phyloP scores from a whole-genome alignment of 208 protist species.

The Trypanosomatidae sp. region DNA sequence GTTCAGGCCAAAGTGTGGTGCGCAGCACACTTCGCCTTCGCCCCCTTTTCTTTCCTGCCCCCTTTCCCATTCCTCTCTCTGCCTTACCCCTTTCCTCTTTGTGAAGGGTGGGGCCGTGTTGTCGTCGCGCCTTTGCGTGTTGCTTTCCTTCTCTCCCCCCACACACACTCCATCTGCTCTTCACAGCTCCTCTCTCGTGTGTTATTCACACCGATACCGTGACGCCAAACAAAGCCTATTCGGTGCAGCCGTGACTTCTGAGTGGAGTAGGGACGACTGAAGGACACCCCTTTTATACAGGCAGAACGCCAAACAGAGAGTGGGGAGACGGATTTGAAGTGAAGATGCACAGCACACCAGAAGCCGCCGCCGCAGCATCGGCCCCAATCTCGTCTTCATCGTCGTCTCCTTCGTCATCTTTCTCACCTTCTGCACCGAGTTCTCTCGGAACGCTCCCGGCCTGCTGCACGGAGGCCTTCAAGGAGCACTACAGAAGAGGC shows the following conservation, averaged over 20 bases:
- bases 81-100: background rate
- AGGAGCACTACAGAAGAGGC: constrained; percentile 16
- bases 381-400: background rate
- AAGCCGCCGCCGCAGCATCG: background rate
- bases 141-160: background rate
- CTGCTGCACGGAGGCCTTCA: constrained; percentile 31
- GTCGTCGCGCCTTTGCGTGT: background rate
- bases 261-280: background rate
- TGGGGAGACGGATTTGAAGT: background rate
- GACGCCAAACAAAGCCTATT: background rate
- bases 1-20: background rate
- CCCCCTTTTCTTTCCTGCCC: background rate
- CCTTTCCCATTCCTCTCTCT: background rate
- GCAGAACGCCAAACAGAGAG: background rate
- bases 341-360: background rate
- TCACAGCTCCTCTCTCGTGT: background rate
- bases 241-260: background rate
- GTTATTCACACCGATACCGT: background rate
- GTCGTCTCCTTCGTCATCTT: background rate
- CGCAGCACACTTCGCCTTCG: background rate
- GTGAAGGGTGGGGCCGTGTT: background rate
- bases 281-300: background rate
- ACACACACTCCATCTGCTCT: background rate
- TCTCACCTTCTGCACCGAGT: background rate
- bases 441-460: constrained; percentile 11